Evolutionary conservation across 768 basidiomycete species (phyloP).

Genomic region (Suillus decipiens): DNA sequence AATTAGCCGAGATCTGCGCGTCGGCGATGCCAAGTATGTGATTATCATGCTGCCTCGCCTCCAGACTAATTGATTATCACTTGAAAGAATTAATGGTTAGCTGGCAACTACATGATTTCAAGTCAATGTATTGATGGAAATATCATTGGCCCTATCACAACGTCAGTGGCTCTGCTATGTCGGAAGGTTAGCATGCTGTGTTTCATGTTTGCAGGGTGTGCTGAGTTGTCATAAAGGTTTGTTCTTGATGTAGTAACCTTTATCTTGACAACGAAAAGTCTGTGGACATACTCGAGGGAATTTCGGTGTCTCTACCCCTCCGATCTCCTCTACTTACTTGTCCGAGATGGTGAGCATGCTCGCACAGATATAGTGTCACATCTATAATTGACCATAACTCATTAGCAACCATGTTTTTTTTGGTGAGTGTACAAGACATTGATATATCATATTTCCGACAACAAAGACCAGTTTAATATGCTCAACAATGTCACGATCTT

Average conservation of each 20-base stretch:
- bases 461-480: conserved; percentile 10
- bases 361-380: background rate
- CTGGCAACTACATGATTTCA: background rate
- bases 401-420: conserved; percentile 13
- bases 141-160: background rate
- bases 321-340: conserved; percentile 18
- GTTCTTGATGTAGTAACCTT: conserved; percentile 18
- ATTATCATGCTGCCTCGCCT: background rate
- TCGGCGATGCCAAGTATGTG: conserved; percentile 15
- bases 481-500: conserved; percentile 2
- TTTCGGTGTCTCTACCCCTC: conserved; percentile 6
- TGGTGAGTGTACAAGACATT: background rate
- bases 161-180: conserved; percentile 12
- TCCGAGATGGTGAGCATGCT: conserved; percentile 26
- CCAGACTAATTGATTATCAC: background rate
- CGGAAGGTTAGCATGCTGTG: conserved; percentile 9
- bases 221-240: conserved; percentile 15
- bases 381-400: background rate
- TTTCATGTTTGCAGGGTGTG: background rate
- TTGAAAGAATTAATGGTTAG: background rate
- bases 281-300: conserved; percentile 7
- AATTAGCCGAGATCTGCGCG: conserved; percentile 17
- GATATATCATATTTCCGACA: background rate
- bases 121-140: background rate
- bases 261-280: conserved; percentile 3